Evolutionary conservation across 352 stramenopile species (phyloP).

Genomic region (Pythium pyrilobum): DNA sequence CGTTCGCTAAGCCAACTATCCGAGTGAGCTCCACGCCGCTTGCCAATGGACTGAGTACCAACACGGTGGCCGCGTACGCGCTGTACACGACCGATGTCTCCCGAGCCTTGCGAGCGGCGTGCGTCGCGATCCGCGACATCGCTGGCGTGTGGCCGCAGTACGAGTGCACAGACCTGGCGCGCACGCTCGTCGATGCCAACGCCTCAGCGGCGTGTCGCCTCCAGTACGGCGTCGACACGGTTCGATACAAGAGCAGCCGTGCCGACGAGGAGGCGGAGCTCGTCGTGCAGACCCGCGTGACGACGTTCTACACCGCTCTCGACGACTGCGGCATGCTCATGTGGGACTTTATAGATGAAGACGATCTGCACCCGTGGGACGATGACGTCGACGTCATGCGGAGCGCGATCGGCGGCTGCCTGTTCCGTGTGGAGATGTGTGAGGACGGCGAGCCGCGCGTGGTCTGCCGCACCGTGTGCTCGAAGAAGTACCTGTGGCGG

Average conservation of each 20-base stretch:
- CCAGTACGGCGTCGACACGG: constrained; percentile 3
- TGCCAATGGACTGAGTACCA: background rate
- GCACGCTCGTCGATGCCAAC: background rate
- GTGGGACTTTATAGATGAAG: constrained; percentile 13
- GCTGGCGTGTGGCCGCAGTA: background rate
- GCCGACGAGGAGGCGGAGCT: background rate
- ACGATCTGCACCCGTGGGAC: background rate
- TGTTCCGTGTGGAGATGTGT: background rate
- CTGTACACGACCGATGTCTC: constrained; percentile 2
- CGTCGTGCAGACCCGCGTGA: constrained; percentile 1
- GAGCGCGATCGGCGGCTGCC: background rate
- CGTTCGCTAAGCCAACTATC: background rate
- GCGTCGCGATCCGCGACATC: constrained; percentile 7
- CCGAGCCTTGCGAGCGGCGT: background rate
- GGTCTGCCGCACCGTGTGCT: constrained; percentile 1
- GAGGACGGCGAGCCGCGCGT: background rate
- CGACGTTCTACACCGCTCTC: constrained; percentile 2
- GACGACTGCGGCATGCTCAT: constrained; percentile 5
- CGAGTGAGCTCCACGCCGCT: background rate
- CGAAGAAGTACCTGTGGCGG: background rate
- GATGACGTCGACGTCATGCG: background rate
- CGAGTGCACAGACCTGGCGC: background rate
- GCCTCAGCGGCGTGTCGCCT: background rate
- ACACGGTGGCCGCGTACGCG: background rate
- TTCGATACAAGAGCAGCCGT: background rate